Conservation (phyloP, 2,329 filamentous ascomycete species). For the Aspergillus luchuensis region DNA sequence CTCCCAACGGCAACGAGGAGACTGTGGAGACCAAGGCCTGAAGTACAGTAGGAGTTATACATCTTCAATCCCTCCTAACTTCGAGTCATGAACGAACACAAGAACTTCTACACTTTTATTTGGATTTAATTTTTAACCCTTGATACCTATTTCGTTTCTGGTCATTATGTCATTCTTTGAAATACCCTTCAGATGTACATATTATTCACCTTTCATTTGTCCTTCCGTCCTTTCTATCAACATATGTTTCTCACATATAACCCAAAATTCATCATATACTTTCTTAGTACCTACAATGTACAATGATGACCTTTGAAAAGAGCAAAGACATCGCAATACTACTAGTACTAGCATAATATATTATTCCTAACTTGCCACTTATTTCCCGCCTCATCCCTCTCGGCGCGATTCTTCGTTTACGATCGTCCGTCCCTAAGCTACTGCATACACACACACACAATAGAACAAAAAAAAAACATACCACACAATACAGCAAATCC, state of each 20-base stretch:
- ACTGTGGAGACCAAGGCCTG: slow-evolving; percentile 30
- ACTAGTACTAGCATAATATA: too few species aligned
- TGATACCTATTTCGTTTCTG: background rate
- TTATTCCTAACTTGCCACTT: too few species aligned
- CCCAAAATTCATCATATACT: background rate
- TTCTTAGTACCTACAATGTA: background rate
- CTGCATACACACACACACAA: too few species aligned
- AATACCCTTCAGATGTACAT: background rate
- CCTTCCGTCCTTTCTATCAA: background rate
- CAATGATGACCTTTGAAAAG: too few species aligned
- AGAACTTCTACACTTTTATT: background rate
- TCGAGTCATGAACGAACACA: background rate
- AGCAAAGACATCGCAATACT: too few species aligned
- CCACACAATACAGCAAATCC: too few species aligned
- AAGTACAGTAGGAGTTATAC: background rate
- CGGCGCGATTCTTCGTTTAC: too few species aligned
- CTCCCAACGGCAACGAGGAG: slow-evolving; percentile 22
- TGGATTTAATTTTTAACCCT: background rate
- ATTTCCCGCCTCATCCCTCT: too few species aligned
- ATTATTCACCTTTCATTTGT: background rate
- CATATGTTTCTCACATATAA: background rate
- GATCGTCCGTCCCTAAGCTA: too few species aligned
- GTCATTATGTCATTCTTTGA: background rate
- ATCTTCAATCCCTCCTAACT: background rate
- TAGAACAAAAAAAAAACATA: too few species aligned